Evolutionary conservation across 768 basidiomycete genomes (phyloP).

Genomic region (Termitomyces sp.): DNA sequence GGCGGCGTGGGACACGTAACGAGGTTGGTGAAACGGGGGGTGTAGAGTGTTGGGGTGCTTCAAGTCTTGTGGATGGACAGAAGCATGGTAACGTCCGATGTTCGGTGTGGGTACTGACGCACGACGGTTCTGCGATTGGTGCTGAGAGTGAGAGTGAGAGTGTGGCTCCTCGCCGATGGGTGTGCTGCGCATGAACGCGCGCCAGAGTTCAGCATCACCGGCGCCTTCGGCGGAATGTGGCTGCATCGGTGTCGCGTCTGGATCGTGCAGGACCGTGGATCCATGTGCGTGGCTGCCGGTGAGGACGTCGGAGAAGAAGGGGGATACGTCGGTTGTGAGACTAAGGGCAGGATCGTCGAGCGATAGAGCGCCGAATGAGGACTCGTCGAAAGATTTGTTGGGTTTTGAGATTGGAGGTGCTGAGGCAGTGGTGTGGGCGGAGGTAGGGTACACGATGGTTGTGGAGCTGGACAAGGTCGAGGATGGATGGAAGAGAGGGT

Average conservation of each 20-base stretch:
- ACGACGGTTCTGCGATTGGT: neutral
- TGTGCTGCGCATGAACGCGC: slow-evolving; percentile 2
- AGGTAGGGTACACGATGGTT: neutral
- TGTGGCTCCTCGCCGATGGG: neutral
- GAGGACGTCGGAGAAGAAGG: slow-evolving; percentile 15
- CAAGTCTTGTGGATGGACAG: neutral
- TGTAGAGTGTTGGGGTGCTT: neutral
- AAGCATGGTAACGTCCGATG: neutral
- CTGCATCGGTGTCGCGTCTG: slow-evolving; percentile 24
- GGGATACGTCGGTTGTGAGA: slow-evolving; percentile 38
- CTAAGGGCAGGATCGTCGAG: slow-evolving; percentile 73
- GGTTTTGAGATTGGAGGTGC: neutral
- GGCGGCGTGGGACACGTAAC: neutral
- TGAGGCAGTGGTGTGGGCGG: neutral
- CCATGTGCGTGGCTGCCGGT: slow-evolving; percentile 2
- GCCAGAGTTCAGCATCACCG: slow-evolving; percentile 2
- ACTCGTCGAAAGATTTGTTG: slow-evolving; percentile 23
- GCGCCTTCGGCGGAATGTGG: neutral
- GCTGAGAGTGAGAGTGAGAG: no score
- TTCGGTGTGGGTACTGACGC: neutral
- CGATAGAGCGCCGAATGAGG: slow-evolving; percentile 72
- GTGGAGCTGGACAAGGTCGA: neutral
- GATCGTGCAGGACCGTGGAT: slow-evolving; percentile 10
- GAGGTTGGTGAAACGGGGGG: neutral
- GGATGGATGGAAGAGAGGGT: neutral